phyloP scores from a whole-genome alignment of 2,329 filamentous ascomycete genomes.

The Beauveria scarabaeidicola region DNA sequence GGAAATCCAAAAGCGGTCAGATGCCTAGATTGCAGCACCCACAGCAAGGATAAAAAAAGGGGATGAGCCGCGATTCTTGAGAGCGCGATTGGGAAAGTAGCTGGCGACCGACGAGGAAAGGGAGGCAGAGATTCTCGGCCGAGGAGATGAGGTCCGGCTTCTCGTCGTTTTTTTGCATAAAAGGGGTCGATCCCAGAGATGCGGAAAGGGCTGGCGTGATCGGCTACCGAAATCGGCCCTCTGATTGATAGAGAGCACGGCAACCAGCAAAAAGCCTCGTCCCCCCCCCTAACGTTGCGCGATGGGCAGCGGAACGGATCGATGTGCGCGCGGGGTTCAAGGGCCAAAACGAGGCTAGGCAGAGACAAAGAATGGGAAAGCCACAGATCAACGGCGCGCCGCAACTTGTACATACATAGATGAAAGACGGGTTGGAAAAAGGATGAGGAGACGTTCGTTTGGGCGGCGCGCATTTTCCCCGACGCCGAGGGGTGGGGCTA shows the following conservation, averaged over 20 bases:
- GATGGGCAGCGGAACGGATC: not conserved
- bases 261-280: not conserved
- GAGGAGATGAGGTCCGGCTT: not conserved
- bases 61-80: not conserved
- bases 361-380: not conserved
- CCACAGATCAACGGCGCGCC: not conserved
- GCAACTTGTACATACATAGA: no score
- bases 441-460: not conserved
- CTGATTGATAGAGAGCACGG: not conserved
- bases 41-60: not conserved
- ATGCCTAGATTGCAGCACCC: not conserved
- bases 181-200: not conserved
- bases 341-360: no score
- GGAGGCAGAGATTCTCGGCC: not conserved
- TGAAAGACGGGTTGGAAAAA: not conserved
- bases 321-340: no score
- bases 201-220: not conserved
- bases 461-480: not conserved
- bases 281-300: not conserved
- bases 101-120: not conserved
- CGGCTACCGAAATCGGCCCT: not conserved
- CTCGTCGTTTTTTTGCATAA: not conserved
- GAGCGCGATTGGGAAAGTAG: not conserved
- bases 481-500: not conserved
- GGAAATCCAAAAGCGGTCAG: not conserved